Percentiles rank a stretch among this genome's conserved stretches.
phyloP scores from a whole-genome alignment of 2,329 filamentous ascomycete species.

The Colletotrichum sp. region DNA sequence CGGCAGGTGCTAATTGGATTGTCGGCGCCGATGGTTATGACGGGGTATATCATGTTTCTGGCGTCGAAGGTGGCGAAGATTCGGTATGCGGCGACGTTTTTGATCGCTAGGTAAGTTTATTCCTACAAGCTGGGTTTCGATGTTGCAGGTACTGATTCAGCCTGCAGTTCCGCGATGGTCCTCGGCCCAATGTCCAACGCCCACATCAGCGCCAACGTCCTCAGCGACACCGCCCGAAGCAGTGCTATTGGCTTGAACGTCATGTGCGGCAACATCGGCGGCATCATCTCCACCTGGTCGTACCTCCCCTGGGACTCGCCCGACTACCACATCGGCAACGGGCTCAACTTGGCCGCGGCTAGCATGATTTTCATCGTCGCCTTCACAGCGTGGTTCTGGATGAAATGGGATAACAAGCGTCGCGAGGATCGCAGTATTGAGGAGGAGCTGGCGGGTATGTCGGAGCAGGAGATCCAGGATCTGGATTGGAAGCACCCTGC shows the following conservation, averaged over 20 bases:
- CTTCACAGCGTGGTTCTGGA: slow-evolving; percentile 59
- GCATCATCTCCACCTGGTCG: slow-evolving; percentile 68
- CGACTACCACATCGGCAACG: slow-evolving; percentile 74
- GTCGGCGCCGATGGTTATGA: slow-evolving; percentile 67
- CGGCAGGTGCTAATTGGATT: slow-evolving; percentile 66
- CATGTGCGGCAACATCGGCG: slow-evolving; percentile 78
- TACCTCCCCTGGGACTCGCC: slow-evolving; percentile 69
- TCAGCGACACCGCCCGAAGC: slow-evolving; percentile 72
- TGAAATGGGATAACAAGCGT: slow-evolving; percentile 64
- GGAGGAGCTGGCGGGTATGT: slow-evolving; percentile 60
- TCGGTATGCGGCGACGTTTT: slow-evolving; percentile 73
- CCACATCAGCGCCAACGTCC: slow-evolving; percentile 72
- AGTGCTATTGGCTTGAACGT: slow-evolving; percentile 70
- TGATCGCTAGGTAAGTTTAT: slow-evolving; percentile 55
- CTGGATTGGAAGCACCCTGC: slow-evolving; percentile 73
- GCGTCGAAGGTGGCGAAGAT: slow-evolving; percentile 55
- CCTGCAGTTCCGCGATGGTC: slow-evolving; percentile 57
- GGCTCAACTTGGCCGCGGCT: slow-evolving; percentile 67
- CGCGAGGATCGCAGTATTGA: slow-evolving; percentile 61
- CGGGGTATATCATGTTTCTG: slow-evolving; percentile 75
- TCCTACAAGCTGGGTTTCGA: rapidly evolving
- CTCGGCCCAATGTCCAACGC: slow-evolving; percentile 71
- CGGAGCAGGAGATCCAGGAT: slow-evolving; percentile 58
- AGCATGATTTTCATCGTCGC: slow-evolving; percentile 55
- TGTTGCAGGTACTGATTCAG: background rate